phyloP scores from a whole-genome alignment of 352 stramenopile species.

The Globisporangium radiosum region DNA sequence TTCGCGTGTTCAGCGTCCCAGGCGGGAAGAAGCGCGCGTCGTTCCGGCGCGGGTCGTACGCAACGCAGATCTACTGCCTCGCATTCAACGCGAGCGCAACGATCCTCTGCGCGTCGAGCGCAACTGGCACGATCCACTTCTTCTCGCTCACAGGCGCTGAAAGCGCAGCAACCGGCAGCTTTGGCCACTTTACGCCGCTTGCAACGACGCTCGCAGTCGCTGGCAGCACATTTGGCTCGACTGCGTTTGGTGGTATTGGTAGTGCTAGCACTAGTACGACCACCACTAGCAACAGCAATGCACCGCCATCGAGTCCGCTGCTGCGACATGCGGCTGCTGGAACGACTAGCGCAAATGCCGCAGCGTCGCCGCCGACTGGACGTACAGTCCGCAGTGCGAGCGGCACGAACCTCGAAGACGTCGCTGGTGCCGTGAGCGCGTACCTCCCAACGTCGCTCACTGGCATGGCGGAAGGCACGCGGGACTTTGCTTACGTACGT shows the following conservation, averaged over 20 bases:
- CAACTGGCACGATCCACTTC: constrained; percentile 96
- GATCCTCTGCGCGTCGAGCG: constrained; percentile 93
- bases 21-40: constrained; percentile 88
- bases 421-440: constrained; percentile 57
- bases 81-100: constrained; percentile 92
- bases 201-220: constrained; percentile 69
- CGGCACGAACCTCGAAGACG: constrained; percentile 53
- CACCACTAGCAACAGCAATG: constrained; percentile 1
- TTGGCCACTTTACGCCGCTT: constrained; percentile 71
- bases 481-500: constrained; percentile 81
- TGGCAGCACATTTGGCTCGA: constrained; percentile 45
- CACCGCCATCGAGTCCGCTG: constrained; percentile 3
- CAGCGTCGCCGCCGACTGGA: neutral
- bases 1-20: constrained; percentile 95
- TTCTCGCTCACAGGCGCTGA: constrained; percentile 84
- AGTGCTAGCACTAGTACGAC: constrained; percentile 9
- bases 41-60: constrained; percentile 94
- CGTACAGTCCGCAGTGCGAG: constrained; percentile 29
- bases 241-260: constrained; percentile 26
- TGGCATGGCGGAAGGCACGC: constrained; percentile 79
- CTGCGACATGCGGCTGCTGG: neutral
- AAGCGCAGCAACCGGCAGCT: constrained; percentile 71
- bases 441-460: constrained; percentile 75
- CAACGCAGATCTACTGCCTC: constrained; percentile 94
- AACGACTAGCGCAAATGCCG: neutral